Evolutionary conservation across 2,329 filamentous ascomycete genomes (phyloP), one percentile per base, ranked within the genome.

Genomic region (Calonectria pauciramosa): DNA sequence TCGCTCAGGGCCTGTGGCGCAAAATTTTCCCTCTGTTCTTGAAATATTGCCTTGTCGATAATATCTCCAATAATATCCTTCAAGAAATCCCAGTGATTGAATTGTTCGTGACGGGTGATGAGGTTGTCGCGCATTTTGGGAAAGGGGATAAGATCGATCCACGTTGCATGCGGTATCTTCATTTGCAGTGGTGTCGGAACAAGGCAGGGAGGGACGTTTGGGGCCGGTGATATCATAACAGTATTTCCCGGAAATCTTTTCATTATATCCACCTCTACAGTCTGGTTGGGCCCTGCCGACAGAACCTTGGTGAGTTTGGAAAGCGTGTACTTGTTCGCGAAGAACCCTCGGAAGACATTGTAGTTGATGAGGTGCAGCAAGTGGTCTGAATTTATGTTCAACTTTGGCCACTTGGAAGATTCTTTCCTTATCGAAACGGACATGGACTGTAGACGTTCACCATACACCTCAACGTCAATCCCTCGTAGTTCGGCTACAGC

Each of bases 81-180:
- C 20, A 74, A 66, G 28, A 79, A 73, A 8, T 75, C 86, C 71
- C 85, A 84, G 71, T 86, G 84, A 76, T 87, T 83, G 70, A 86
- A 87, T 28, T 78, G 82, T 66, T 82, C 82, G 20, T 80, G 73
- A 44, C 81, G 82, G 7, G 52, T 82, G 75, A 88, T 87, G 66
- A 87, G 77, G 72, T 81, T 80, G 78, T 88, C 86, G 51, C 87
- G 81, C 77, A 76, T 81, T 68, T 78, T 79, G n/a, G 86, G 83
- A 72, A 72, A 82, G 2, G 87, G 86, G 54, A 86, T 82, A 30
- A 86, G 26, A 78, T 88, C 86, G 74, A 88, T 85, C 86, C 86
- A 88, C 73, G 82, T 81, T 41, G 77, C 80, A 74, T 88, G 86
- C 32, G 80, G 81, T 16, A 83, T 78, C 18, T 80, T 84, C 67